Percentiles rank a stretch among this genome's conserved stretches.
These are phyloP conservation scores for Lasiodiplodia sp. DNA, from an alignment of 2,329 filamentous ascomycete species.

Conservation along the genomic window DNA sequence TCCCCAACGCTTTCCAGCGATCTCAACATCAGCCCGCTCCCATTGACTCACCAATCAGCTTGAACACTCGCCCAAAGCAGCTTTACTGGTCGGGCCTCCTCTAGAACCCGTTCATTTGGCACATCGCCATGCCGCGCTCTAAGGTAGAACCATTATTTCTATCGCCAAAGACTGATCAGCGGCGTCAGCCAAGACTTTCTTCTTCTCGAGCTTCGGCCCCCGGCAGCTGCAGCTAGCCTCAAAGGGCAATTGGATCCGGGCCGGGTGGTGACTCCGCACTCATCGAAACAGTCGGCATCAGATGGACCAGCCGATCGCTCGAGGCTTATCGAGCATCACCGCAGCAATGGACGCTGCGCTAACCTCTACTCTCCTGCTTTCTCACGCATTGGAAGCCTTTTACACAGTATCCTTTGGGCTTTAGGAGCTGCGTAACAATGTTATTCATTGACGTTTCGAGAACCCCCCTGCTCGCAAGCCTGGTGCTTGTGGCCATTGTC, in stretches of 20 bases:
- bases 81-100: not conserved
- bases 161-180: not conserved
- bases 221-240: conserved; percentile 17
- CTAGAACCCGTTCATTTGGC: not conserved
- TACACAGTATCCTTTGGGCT: not conserved
- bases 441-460: not conserved
- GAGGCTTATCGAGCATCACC: not conserved
- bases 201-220: conserved; percentile 5
- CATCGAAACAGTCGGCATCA: not conserved
- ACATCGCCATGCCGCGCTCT: not conserved
- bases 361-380: not conserved
- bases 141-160: not conserved
- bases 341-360: not conserved
- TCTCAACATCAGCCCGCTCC: not conserved
- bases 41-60: not conserved
- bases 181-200: conserved; percentile 9
- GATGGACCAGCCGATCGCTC: not conserved
- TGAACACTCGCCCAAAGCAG: not conserved
- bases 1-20: not conserved
- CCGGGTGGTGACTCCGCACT: conserved; percentile 14
- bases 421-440: not conserved
- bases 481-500: not conserved
- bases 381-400: not conserved
- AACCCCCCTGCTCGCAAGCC: not conserved
- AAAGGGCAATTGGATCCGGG: conserved; percentile 17